Conservation (phyloP, 1,284 basidiomycete species). For the Trametes sp. region DNA sequence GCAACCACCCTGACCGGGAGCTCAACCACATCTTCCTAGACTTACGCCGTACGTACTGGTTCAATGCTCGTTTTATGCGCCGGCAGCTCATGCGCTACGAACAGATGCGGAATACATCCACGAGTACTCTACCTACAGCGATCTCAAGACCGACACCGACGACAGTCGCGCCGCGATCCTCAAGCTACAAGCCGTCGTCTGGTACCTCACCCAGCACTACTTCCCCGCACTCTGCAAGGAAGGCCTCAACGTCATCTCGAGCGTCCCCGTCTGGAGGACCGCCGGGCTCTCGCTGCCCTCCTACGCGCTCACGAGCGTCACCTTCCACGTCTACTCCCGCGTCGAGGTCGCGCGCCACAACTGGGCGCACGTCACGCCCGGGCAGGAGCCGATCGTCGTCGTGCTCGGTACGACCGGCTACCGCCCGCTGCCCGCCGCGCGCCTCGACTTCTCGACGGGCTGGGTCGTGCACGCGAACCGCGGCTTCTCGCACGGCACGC, state of each 20-base stretch:
- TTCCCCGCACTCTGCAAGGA: constrained; percentile 36
- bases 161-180: constrained; percentile 37
- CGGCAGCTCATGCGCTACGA: neutral
- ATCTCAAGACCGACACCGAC: constrained; percentile 27
- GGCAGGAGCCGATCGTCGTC: constrained; percentile 38
- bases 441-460: constrained; percentile 35
- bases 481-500: constrained; percentile 40
- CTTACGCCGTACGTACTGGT: constrained; percentile 36
- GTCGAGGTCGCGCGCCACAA: constrained; percentile 32
- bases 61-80: neutral
- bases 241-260: constrained; percentile 43
- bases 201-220: constrained; percentile 42
- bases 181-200: constrained; percentile 40
- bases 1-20: constrained; percentile 24
- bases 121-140: constrained; percentile 41
- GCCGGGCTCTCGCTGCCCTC: constrained; percentile 30
- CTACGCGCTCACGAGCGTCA: constrained; percentile 39
- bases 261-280: constrained; percentile 40
- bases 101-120: constrained; percentile 41
- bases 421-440: constrained; percentile 31
- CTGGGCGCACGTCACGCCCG: constrained; percentile 31
- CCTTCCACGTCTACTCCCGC: constrained; percentile 42
- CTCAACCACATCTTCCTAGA: constrained; percentile 43
- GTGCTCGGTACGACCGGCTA: constrained; percentile 41
- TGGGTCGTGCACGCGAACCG: constrained; percentile 38